Conservation (phyloP, 805 yeast species). For the Starmerella bombi region DNA sequence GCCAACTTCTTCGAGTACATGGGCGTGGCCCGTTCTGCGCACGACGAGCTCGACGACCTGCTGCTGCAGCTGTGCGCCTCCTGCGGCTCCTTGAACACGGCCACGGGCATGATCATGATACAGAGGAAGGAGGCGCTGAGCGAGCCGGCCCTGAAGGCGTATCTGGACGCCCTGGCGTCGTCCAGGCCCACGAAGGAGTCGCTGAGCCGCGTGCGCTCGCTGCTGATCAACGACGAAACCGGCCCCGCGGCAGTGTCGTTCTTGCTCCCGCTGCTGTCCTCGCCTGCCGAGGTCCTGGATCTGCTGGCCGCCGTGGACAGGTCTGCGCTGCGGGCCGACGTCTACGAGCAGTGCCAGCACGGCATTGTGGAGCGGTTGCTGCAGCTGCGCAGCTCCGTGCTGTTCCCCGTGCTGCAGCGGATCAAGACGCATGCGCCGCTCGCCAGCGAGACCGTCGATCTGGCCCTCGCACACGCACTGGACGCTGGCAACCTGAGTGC, state of each 20-base stretch:
- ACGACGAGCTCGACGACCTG: slow-evolving; percentile 19
- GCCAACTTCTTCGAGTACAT: slow-evolving; percentile 16
- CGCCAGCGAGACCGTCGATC: slow-evolving; percentile 3
- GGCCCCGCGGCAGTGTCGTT: slow-evolving; percentile 19
- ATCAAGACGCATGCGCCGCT: not conserved
- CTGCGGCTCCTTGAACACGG: slow-evolving; percentile 20
- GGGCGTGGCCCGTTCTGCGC: slow-evolving; percentile 6
- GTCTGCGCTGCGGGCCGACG: slow-evolving; percentile 14
- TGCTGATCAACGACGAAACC: slow-evolving; percentile 8
- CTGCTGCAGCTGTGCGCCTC: slow-evolving; percentile 22
- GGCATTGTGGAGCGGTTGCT: slow-evolving; percentile 16
- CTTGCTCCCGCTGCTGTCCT: slow-evolving; percentile 20
- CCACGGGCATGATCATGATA: slow-evolving; percentile 14
- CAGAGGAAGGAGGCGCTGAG: slow-evolving; percentile 9
- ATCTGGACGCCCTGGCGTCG: slow-evolving; percentile 17
- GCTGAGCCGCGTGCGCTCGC: slow-evolving; percentile 2
- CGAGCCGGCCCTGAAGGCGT: slow-evolving; percentile 18
- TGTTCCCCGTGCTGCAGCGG: slow-evolving; percentile 11
- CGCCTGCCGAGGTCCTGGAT: slow-evolving; percentile 21
- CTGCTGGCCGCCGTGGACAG: slow-evolving; percentile 18
- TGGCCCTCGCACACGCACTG: slow-evolving; percentile 1
- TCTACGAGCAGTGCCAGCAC: slow-evolving; percentile 22
- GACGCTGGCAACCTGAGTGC: not conserved
- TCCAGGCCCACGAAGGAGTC: slow-evolving; percentile 13
- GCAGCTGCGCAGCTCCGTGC: not conserved